Base-by-base conservation (phyloP, 2,329 filamentous ascomycete genomes). In the Curvularia spicifera region DNA sequence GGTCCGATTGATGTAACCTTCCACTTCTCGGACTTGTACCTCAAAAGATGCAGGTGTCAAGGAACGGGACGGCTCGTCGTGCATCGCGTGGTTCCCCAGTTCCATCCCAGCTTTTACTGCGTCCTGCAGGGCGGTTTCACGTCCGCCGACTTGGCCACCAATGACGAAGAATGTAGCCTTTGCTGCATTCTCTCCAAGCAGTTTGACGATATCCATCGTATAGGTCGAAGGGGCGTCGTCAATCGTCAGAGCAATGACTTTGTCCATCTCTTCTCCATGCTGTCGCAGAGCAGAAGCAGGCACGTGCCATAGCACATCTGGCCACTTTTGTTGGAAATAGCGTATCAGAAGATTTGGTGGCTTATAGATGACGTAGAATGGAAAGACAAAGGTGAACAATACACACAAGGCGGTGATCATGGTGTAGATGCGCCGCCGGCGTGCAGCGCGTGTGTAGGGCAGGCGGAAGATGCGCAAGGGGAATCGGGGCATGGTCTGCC, bases 111-210 rank as follows among this genome's bases (percentile, higher is more conserved):
- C 73, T 29, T 81, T 80, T 4, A 89, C 69, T 39, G 87, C 75
- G 8, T 83, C 74, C 56, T 76, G 69, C 48, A 90, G 75, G 59
- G 84, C 75, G 5, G 70, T 72, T 48, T 82, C 76, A 46, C 82
- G 75, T 3, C 83, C 85, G 0, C 80, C 66, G 9, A 91, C 87
- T 78, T 97, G 92, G 2, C 84, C 84, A 8, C 93, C 93, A 67
- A 97, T 96, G 31, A 96, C 83, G 76, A 97, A 97, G 75, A 96
- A 95, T 0, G 93, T 97, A 0, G 93, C 93, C 20, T 82, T 85
- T 13, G 89, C 91, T 56, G 84, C 82, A 70, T 91, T 83, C 5
- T 74, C 74, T 35, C 82, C 79, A n/a, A 97, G 81, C 0, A 91
- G 78, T 43, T 86, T 78, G 53, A 93, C 79, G 58, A 97, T 93